A percentile compares a stretch with the other conserved stretches of the same genome.
phyloP scores from a whole-genome alignment of 805 yeast species.

The Kluyveromyces dobzhanskii region DNA sequence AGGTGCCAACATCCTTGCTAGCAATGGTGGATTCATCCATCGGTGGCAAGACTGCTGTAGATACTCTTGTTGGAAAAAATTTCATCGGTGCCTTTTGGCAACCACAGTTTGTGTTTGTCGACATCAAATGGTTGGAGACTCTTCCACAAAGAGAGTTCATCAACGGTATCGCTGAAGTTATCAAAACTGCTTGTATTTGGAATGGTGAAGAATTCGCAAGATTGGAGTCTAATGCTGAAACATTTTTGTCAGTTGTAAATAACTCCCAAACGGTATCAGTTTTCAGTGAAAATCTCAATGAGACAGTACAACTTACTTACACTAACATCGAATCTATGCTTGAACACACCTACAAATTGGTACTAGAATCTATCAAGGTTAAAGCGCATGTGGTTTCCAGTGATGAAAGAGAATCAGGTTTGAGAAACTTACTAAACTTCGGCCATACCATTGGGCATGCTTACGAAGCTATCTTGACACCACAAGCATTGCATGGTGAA shows the following conservation, averaged over 20 bases:
- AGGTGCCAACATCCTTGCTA: constrained; percentile 85
- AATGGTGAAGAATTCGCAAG: constrained; percentile 80
- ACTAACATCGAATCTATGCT: constrained; percentile 63
- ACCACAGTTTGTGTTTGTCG: constrained; percentile 81
- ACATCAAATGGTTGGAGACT: constrained; percentile 77
- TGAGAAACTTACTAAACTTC: constrained; percentile 85
- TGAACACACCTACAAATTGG: constrained; percentile 70
- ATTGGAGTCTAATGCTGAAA: constrained; percentile 65
- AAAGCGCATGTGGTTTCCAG: constrained; percentile 90
- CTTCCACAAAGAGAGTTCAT: constrained; percentile 90
- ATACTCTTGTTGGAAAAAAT: constrained; percentile 92
- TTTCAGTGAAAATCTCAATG: constrained; percentile 7
- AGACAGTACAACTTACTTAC: constrained; percentile 35
- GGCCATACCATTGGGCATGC: constrained; percentile 99
- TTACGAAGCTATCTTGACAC: constrained; percentile 93
- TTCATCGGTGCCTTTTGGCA: constrained; percentile 97
- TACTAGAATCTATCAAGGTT: constrained; percentile 76
- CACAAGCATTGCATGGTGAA: constrained; percentile 95
- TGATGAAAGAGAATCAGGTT: constrained; percentile 93
- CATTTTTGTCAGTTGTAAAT: constrained; percentile 60
- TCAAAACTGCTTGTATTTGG: constrained; percentile 98
- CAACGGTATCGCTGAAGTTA: constrained; percentile 97
- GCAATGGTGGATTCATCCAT: constrained; percentile 98
- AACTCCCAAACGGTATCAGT: constrained; percentile 19
- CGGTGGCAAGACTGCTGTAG: constrained; percentile 98